A percentile compares a stretch with the other conserved stretches of the same genome.
phyloP scores from a whole-genome alignment of 495 filamentous ascomycete species.

The Xylaria intraflava region DNA sequence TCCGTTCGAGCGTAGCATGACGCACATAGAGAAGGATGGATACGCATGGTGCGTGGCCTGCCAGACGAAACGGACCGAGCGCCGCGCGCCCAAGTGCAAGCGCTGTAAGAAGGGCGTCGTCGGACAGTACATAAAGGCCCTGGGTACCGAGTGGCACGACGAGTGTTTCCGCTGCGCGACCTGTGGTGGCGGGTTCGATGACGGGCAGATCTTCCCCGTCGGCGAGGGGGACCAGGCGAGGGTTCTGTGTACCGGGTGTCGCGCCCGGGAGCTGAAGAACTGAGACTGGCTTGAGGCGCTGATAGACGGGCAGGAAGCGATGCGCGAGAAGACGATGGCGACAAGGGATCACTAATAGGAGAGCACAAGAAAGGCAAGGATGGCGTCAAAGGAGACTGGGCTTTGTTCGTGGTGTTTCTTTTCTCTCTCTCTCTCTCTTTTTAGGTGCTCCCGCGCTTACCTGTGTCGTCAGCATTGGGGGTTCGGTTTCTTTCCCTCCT shows the following conservation, averaged over 20 bases:
- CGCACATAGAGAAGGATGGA: slow-evolving; percentile 97
- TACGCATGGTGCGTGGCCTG: slow-evolving; percentile 96
- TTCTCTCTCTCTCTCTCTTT: too few relatives aligned
- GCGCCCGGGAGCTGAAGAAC: slow-evolving; percentile 46
- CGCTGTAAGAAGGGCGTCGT: slow-evolving; percentile 80
- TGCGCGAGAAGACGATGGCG: not conserved
- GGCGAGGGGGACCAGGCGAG: slow-evolving; percentile 34
- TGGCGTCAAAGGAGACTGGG: slow-evolving; percentile 1
- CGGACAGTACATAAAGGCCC: slow-evolving; percentile 76
- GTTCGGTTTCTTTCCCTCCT: too few relatives aligned
- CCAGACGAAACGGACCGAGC: slow-evolving; percentile 78
- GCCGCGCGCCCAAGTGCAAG: slow-evolving; percentile 68
- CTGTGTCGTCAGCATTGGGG: too few relatives aligned
- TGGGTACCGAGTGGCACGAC: slow-evolving; percentile 92
- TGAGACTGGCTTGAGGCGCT: slow-evolving; percentile 10
- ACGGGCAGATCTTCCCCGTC: slow-evolving; percentile 51
- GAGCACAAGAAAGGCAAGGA: not conserved
- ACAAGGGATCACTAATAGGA: not conserved
- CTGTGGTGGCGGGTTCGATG: slow-evolving; percentile 46
- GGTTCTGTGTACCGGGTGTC: slow-evolving; percentile 45
- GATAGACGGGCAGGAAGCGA: too few relatives aligned
- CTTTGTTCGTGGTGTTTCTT: too few relatives aligned
- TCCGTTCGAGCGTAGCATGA: slow-evolving; percentile 73
- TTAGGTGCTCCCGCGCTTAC: too few relatives aligned
- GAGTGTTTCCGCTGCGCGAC: slow-evolving; percentile 75